A percentile compares a stretch with the other conserved stretches of the same genome.
Conservation (phyloP, 768 basidiomycete genomes). For the Boletus eberwhitei region DNA sequence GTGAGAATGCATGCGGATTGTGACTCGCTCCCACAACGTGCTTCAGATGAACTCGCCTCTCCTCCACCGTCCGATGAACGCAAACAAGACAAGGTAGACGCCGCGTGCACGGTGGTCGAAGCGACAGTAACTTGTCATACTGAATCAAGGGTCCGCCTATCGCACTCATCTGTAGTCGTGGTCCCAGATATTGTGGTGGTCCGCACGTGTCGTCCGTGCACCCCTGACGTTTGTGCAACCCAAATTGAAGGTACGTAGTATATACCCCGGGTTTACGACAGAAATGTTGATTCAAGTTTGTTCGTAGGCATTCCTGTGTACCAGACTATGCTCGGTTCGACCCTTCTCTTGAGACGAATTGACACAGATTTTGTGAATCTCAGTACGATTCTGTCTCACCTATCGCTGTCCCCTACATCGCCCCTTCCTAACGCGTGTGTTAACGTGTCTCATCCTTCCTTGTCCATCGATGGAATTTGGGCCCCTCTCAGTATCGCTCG, state of each 20-base stretch:
- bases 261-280: neutral
- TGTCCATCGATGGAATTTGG: conserved; percentile 62
- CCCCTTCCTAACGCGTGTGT: conserved; percentile 45
- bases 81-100: conserved; percentile 2
- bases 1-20: conserved; percentile 11
- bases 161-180: conserved; percentile 1
- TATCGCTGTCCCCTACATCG: conserved; percentile 32
- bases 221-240: conserved; percentile 60
- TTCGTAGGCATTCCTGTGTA: conserved; percentile 68
- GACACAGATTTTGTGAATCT: conserved; percentile 80
- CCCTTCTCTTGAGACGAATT: conserved; percentile 62
- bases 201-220: conserved; percentile 61
- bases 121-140: conserved; percentile 2
- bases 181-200: conserved; percentile 46
- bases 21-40: conserved; percentile 6
- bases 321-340: conserved; percentile 57
- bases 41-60: neutral
- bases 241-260: conserved; percentile 62
- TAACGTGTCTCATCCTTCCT: conserved; percentile 50
- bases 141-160: neutral
- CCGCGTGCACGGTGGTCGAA: conserved; percentile 1
- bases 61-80: neutral
- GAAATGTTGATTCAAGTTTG: conserved; percentile 8
- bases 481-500: conserved; percentile 57
- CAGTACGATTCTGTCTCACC: conserved; percentile 42